A percentile compares a stretch with the other conserved stretches of the same genome.
Evolutionary conservation across 23 red algal species (phyloP).

Genomic region (Gracilaria domingensis): DNA sequence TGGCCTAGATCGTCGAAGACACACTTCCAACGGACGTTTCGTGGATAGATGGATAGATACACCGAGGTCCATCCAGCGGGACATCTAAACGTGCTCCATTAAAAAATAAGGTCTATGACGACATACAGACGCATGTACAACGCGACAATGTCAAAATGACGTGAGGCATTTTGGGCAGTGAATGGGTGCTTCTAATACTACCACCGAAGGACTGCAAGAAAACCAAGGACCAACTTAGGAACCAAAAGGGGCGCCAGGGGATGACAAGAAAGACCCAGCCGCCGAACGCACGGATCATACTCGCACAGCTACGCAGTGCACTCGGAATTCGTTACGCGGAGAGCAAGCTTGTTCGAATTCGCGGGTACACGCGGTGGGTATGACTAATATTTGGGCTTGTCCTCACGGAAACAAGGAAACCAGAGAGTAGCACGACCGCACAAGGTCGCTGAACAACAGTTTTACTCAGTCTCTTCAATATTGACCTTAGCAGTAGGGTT

Average conservation of each 20-base stretch:
- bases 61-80: not conserved
- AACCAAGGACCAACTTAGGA: not conserved
- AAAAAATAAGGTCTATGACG: too few relatives aligned
- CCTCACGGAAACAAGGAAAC: not conserved
- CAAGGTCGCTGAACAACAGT: not conserved
- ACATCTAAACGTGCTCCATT: not conserved
- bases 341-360: too few relatives aligned
- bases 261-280: not conserved
- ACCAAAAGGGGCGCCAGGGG: not conserved
- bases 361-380: not conserved
- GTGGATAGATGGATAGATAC: not conserved
- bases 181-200: too few relatives aligned
- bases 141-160: not conserved
- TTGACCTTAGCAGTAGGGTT: conserved; percentile 83
- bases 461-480: conserved; percentile 83
- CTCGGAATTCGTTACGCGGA: not conserved
- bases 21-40: not conserved
- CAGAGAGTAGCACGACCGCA: conserved; percentile 3
- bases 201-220: too few relatives aligned
- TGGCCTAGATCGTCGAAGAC: too few relatives aligned
- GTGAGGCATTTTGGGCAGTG: not conserved
- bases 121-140: not conserved
- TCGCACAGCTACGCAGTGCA: not conserved
- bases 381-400: not conserved
- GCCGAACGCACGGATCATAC: not conserved